Conservation (phyloP, 768 basidiomycete genomes). For the Podaxis carcinomalis region DNA sequence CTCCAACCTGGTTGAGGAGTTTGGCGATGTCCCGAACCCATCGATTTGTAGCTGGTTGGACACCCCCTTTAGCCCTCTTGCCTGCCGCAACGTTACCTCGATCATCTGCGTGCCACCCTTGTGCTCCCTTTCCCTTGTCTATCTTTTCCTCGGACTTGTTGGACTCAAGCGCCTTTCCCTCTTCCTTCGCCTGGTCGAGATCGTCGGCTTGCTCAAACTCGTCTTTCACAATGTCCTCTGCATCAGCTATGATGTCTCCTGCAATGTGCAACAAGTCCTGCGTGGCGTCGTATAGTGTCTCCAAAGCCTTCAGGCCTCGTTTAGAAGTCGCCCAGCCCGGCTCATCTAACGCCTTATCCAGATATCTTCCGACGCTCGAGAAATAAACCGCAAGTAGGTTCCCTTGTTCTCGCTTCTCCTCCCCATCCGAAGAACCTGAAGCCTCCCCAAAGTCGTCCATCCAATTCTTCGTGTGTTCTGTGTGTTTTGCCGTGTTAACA, state of each 20-base stretch:
- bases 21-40: conserved; percentile 12
- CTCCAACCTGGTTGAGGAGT: conserved; percentile 17
- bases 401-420: not conserved
- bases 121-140: not conserved
- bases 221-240: conserved; percentile 6
- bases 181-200: not conserved
- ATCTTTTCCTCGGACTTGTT: not conserved
- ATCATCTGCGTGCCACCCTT: not conserved
- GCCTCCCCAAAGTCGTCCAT: not conserved
- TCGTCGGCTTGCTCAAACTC: not conserved
- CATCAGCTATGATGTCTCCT: conserved; percentile 16
- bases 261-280: conserved; percentile 18
- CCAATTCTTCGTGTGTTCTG: not conserved
- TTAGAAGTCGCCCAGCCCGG: conserved; percentile 20
- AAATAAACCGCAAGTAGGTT: conserved; percentile 14
- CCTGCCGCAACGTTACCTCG: not conserved
- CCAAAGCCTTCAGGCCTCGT: conserved; percentile 15
- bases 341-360: conserved; percentile 20
- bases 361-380: conserved; percentile 17
- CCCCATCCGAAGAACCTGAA: not conserved
- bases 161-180: conserved; percentile 1
- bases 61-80: conserved; percentile 11
- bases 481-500: not conserved
- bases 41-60: conserved; percentile 10
- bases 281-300: conserved; percentile 19